Percentiles rank a stretch among this genome's conserved stretches.
phyloP scores from a whole-genome alignment of 306 rosid species.

The Cicer bijugum region DNA sequence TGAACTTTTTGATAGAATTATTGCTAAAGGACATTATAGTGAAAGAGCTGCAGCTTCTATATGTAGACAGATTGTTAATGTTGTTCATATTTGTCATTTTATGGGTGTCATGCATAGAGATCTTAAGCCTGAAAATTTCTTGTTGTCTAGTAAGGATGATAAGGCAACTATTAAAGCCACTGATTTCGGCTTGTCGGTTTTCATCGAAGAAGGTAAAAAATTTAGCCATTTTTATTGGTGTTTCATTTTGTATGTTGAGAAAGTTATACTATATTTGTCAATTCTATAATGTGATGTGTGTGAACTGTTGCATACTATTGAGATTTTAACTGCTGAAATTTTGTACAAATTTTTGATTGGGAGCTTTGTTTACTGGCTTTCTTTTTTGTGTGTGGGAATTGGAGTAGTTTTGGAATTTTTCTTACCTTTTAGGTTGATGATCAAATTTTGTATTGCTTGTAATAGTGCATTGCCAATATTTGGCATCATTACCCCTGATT shows the following conservation, averaged over 20 bases:
- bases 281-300: slow-evolving; percentile 13
- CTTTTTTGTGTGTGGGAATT: not conserved
- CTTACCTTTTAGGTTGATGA: not conserved
- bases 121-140: slow-evolving; percentile 92
- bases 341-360: not conserved
- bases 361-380: slow-evolving; percentile 15
- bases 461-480: slow-evolving; percentile 11
- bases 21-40: slow-evolving; percentile 80
- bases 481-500: not conserved
- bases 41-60: slow-evolving; percentile 88
- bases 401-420: not conserved
- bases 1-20: slow-evolving; percentile 85
- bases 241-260: slow-evolving; percentile 30
- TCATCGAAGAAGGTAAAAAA: slow-evolving; percentile 78
- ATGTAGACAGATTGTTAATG: slow-evolving; percentile 80
- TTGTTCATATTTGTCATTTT: slow-evolving; percentile 80
- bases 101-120: slow-evolving; percentile 98
- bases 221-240: slow-evolving; percentile 4
- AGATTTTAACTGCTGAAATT: not conserved
- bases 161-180: slow-evolving; percentile 78
- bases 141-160: slow-evolving; percentile 76
- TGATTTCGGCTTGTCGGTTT: slow-evolving; percentile 89
- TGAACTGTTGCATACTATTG: slow-evolving; percentile 18
- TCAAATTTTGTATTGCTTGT: not conserved
- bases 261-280: not conserved